Evolutionary conservation across 805 yeast genomes (phyloP).

Genomic region (Naumovozyma baii): DNA sequence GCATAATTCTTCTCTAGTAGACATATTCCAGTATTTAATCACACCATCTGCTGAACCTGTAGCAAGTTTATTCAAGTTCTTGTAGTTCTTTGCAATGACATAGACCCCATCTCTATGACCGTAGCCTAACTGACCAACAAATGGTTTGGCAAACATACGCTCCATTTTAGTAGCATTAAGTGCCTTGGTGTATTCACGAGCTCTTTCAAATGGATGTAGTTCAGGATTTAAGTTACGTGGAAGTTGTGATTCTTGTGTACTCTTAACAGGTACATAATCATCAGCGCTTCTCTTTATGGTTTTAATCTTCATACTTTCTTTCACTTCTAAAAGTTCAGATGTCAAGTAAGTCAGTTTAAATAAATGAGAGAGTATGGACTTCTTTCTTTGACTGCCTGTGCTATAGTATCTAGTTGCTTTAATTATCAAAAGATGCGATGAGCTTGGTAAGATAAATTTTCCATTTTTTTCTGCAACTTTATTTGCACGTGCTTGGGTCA

Average conservation of each 20-base stretch:
- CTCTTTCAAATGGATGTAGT: conserved; percentile 92
- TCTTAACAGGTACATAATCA: conserved; percentile 82
- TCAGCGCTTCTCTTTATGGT: conserved; percentile 86
- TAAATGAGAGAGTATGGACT: not conserved
- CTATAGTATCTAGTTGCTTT: not conserved
- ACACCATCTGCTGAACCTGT: conserved; percentile 95
- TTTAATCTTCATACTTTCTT: conserved; percentile 57
- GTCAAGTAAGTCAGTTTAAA: not conserved
- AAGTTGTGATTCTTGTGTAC: conserved; percentile 76
- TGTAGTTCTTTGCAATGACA: conserved; percentile 69
- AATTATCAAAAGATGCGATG: not conserved
- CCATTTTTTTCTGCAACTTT: not conserved
- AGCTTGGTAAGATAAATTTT: not conserved
- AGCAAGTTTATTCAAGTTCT: conserved; percentile 63
- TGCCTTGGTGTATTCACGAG: conserved; percentile 92
- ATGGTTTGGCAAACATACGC: conserved; percentile 95
- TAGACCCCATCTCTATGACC: conserved; percentile 96
- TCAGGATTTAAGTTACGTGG: conserved; percentile 91
- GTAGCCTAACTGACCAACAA: conserved; percentile 84
- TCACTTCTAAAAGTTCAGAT: not conserved
- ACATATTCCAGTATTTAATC: conserved; percentile 86
- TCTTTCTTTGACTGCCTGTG: no score
- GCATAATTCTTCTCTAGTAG: conserved; percentile 63
- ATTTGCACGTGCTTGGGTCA: not conserved
- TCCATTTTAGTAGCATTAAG: conserved; percentile 91